Base-by-base conservation (phyloP, 1,284 basidiomycete species). In the Moesziomyces sp. region DNA sequence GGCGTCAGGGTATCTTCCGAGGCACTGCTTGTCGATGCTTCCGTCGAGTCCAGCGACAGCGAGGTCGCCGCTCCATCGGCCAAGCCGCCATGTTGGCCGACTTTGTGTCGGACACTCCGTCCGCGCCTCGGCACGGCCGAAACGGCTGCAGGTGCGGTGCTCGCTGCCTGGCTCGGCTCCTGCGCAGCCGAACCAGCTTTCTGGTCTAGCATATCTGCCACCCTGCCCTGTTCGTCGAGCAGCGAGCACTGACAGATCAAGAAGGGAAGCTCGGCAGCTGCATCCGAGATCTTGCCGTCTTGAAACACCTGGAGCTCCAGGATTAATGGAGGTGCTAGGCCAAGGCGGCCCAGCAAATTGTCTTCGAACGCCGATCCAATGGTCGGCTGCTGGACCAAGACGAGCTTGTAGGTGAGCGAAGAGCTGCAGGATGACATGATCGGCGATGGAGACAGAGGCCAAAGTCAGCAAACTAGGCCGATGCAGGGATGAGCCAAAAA, bases 171-270 rank as follows among this genome's bases (percentile, higher is more conserved):
- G 30, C 10, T 33, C 28, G 28, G 9, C 30, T 33, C 6, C 30
- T n/a, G n/a, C 24, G n/a, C 3, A n/a, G 43, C 8, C 10, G 40
- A 38, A 4, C 24, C n/a, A 6, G 40, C 43, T 3, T 46, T 9
- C 43, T 46, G 35, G 3, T 60, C 45, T n/a, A 73, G 47, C 59
- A 75, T 64, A 30, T 77, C 73, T 18, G 76, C 76, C 2, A 44
- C 30, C 2, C 28, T 16, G 11, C 73, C 73, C 3, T 58, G 9
- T 24, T 79, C 68, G 30, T 58, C 52, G 16, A 74, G 46, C 30
- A 79, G 57, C 30, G 71, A 67, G 21, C 71, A 77, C 26, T 77
- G 75, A 33, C 77, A 79, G 40, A 77, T 63, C 5, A 79, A 47
- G 45, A 72, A 73, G 11, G 77, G 70, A 8, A 76, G 45, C 30